Percentiles rank a stretch among this genome's conserved stretches.
Conservation (phyloP, 2,329 filamentous ascomycete genomes). For the Lasiodiplodia theobromae region DNA sequence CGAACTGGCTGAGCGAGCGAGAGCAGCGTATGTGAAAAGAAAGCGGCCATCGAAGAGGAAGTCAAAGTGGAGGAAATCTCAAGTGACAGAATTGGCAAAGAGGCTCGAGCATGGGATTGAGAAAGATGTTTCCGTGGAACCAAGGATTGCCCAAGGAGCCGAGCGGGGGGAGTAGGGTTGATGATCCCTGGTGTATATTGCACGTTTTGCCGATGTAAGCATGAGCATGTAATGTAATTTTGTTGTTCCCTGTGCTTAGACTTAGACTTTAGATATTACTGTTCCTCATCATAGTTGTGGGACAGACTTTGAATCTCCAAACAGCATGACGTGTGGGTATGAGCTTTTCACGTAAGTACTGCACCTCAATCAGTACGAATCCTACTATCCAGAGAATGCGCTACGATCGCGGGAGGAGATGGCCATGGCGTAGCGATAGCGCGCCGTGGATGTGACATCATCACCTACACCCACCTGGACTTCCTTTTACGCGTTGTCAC, state of each 20-base stretch:
- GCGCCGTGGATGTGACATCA: not conserved
- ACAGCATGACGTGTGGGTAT: no score
- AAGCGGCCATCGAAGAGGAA: not conserved
- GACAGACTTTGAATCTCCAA: not conserved
- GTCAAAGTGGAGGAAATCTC: not conserved
- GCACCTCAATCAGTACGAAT: no score
- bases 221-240: not conserved
- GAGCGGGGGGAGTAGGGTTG: not conserved
- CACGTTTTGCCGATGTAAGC: not conserved
- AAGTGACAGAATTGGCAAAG: not conserved
- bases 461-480: not conserved
- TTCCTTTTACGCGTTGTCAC: slow-evolving; percentile 2
- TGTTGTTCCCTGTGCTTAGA: not conserved
- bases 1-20: not conserved
- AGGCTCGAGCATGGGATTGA: no score
- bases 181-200: not conserved
- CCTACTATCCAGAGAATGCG: no score
- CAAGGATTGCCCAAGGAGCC: not conserved
- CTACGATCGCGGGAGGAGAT: no score
- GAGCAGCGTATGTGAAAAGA: not conserved
- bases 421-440: not conserved
- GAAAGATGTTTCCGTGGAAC: not conserved
- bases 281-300: not conserved
- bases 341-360: no score
- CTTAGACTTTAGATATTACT: not conserved